These are phyloP conservation scores for Sphenostylis stenocarpa DNA, from an alignment of 306 rosid species.

Conservation along the genomic window DNA sequence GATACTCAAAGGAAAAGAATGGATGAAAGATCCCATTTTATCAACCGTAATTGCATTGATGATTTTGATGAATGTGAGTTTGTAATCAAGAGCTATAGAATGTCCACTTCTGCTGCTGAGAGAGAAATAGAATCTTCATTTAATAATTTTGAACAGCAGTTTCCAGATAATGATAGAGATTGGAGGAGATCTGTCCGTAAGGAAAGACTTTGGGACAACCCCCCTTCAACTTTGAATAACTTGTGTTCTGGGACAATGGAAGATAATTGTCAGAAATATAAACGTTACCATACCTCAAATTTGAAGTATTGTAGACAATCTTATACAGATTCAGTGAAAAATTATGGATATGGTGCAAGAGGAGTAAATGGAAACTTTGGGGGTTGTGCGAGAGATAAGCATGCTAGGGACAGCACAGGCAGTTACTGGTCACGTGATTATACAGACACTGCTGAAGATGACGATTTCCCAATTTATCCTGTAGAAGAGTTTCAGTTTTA, in stretches of 20 bases:
- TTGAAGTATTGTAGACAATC: slow-evolving; percentile 35
- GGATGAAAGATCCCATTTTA: slow-evolving; percentile 31
- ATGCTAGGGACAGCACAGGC: slow-evolving; percentile 32
- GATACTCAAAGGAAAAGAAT: slow-evolving; percentile 37
- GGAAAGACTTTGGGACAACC: slow-evolving; percentile 36
- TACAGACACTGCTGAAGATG: slow-evolving; percentile 37
- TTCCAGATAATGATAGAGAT: slow-evolving; percentile 36
- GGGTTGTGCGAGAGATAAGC: slow-evolving; percentile 33
- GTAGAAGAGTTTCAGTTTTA: slow-evolving; percentile 34
- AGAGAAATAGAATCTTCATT: slow-evolving; percentile 35
- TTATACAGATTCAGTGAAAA: slow-evolving; percentile 36
- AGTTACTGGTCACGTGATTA: slow-evolving; percentile 38
- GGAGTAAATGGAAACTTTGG: slow-evolving; percentile 34
- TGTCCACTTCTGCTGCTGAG: slow-evolving; percentile 31
- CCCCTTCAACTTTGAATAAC: slow-evolving; percentile 37
- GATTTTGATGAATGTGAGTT: slow-evolving; percentile 42
- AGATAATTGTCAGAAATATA: slow-evolving; percentile 41
- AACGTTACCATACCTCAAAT: slow-evolving; percentile 22
- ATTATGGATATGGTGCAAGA: slow-evolving; percentile 33
- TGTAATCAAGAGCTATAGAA: slow-evolving; percentile 32
- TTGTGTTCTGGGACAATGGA: slow-evolving; percentile 37
- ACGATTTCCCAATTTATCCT: slow-evolving; percentile 39
- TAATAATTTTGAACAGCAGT: slow-evolving; percentile 34
- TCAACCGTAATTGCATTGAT: slow-evolving; percentile 31
- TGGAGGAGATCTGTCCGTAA: slow-evolving; percentile 35